Evolutionary conservation across 768 basidiomycete genomes (phyloP).

Genomic region (Leccinum imitatum): DNA sequence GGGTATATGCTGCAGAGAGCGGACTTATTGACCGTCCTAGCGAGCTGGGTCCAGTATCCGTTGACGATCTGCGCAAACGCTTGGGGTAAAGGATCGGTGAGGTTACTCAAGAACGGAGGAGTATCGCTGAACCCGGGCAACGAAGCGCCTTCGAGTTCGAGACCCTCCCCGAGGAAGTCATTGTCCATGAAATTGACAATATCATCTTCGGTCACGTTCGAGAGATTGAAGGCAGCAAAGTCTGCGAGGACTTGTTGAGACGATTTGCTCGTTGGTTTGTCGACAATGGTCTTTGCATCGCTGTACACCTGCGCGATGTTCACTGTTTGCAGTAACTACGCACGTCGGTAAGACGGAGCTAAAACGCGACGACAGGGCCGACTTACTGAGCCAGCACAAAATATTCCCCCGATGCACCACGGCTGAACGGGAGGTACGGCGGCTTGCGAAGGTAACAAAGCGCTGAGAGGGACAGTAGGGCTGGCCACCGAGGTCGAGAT

Average conservation of each 20-base stretch:
- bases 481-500: slow-evolving; percentile 64
- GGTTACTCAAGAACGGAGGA: slow-evolving; percentile 69
- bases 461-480: slow-evolving; percentile 52
- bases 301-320: slow-evolving; percentile 71
- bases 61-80: slow-evolving; percentile 81
- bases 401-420: slow-evolving; percentile 79
- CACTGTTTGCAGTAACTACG: slow-evolving; percentile 79
- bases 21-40: slow-evolving; percentile 70
- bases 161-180: slow-evolving; percentile 83
- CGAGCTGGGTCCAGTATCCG: slow-evolving; percentile 80
- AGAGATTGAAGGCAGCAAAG: slow-evolving; percentile 45
- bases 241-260: slow-evolving; percentile 67
- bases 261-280: slow-evolving; percentile 77
- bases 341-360: background rate
- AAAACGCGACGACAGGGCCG: too few relatives aligned
- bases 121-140: slow-evolving; percentile 60
- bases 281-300: slow-evolving; percentile 88
- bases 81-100: slow-evolving; percentile 65
- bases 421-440: slow-evolving; percentile 64
- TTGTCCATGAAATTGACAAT: slow-evolving; percentile 68
- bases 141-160: slow-evolving; percentile 65
- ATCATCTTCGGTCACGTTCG: slow-evolving; percentile 56
- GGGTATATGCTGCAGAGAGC: slow-evolving; percentile 55
- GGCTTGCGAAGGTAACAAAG: slow-evolving; percentile 62
- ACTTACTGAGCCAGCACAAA: slow-evolving; percentile 74